Base-by-base conservation (phyloP, 108 stramenopile genomes). In the Stephanodiscus minutulus region DNA sequence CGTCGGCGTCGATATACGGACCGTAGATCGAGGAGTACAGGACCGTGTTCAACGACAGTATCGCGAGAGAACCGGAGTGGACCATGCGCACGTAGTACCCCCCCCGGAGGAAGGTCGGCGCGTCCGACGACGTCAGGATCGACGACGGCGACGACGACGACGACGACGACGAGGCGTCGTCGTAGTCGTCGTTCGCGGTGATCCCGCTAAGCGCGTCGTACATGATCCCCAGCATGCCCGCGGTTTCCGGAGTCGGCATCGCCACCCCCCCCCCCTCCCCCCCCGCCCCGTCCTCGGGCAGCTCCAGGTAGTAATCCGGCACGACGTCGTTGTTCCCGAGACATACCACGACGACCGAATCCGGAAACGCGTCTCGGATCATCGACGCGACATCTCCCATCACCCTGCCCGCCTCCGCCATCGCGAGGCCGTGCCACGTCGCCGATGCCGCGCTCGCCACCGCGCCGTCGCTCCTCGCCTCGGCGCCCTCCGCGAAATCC, bases 241-340 rank as follows among this genome's bases (percentile, higher is more conserved):
- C 66, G 62, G 56, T 39, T 4, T 54, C 61, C 37, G 50, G 29
- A 17, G 65, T 47, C 35, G 66, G 67, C 48, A 11, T 20, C 15
- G 17, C 15, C 33, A 4, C 33, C 18, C 18, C 33, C 15, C 15
- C 56, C 70, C 52, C 55, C 55, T 8, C 55, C 22, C 2, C 24
- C 27, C 21, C 27, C 54, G n/a, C n/a, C n/a, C 39, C 59, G 35
- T 60, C 59, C 15, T 82, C 68, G 12, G 21, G 47, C 29, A 87
- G 21, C 58, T 85, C 60, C 33, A 88, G 29, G 53, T 86, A 86
- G 57, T 91, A 91, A 68, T 91, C 91, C 0, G 88, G 87, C 8
- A 77, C 82, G 5, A 88, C 75, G 67, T 89, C 91, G 64, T 91
- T 91, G 64, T 91, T 91, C 41, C 91, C 91, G 10, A 91, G n/a